A percentile compares a stretch with the other conserved stretches of the same genome.
Evolutionary conservation across 257 asterid genomes (phyloP).

Genomic region (Apocynum venetum): DNA sequence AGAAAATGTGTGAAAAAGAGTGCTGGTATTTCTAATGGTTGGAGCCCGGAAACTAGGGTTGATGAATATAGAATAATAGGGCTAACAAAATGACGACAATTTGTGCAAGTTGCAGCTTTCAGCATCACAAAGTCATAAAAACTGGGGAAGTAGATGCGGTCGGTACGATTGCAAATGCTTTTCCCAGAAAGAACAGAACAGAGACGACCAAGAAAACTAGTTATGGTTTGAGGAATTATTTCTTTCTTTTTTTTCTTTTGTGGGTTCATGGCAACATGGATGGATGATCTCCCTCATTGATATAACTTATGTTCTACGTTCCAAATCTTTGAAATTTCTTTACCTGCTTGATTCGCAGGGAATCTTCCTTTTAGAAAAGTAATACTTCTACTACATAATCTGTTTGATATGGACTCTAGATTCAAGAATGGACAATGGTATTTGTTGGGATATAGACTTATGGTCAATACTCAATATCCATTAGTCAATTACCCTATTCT

Average conservation of each 20-base stretch:
- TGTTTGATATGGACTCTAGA: too few relatives aligned
- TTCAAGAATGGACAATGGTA: too few relatives aligned
- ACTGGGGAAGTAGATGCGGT: neutral
- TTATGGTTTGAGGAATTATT: neutral
- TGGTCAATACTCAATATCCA: too few relatives aligned
- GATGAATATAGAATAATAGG: neutral
- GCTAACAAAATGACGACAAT: neutral
- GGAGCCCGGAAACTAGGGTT: too few relatives aligned
- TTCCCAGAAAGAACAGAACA: neutral
- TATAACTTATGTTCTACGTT: constrained; percentile 1
- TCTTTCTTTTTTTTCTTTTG: neutral
- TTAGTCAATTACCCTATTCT: neutral
- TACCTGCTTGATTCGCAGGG: neutral
- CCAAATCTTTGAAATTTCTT: neutral
- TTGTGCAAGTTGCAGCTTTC: constrained; percentile 3
- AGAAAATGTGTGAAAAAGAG: too few relatives aligned
- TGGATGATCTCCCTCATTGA: too few relatives aligned
- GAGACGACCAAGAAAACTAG: neutral
- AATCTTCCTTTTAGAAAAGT: too few relatives aligned
- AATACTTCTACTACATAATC: too few relatives aligned
- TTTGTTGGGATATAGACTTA: too few relatives aligned
- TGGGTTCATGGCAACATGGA: neutral
- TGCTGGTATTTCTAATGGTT: too few relatives aligned
- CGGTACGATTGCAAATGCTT: constrained; percentile 5
- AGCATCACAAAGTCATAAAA: neutral